Evolutionary conservation across 2,329 filamentous ascomycete species (phyloP).

Genomic region (Lachnellula willkommii): DNA sequence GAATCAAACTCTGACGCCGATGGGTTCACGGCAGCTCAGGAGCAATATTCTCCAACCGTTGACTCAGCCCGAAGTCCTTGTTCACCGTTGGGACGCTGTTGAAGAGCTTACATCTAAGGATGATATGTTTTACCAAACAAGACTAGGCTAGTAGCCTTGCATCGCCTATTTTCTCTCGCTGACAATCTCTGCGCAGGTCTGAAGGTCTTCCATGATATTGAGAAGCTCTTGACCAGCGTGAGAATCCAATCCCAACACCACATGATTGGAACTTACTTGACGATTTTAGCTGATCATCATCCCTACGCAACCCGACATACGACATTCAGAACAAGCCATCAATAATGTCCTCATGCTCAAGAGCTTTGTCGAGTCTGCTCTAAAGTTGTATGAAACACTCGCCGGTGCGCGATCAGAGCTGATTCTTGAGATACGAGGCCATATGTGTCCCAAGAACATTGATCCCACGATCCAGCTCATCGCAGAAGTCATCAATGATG

Average conservation of each 20-base stretch:
- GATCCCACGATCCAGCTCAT: slow-evolving; percentile 60
- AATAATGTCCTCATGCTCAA: slow-evolving; percentile 87
- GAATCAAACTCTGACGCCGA: slow-evolving; percentile 79
- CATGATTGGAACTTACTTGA: slow-evolving; percentile 15
- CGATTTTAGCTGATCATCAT: slow-evolving; percentile 65
- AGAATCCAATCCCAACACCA: slow-evolving; percentile 17
- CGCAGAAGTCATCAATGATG: slow-evolving; percentile 66
- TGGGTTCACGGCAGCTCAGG: slow-evolving; percentile 78
- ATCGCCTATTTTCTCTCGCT: not conserved
- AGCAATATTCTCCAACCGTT: slow-evolving; percentile 87
- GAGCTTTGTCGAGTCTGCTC: slow-evolving; percentile 66
- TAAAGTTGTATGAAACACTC: slow-evolving; percentile 63
- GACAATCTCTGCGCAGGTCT: slow-evolving; percentile 46
- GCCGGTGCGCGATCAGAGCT: slow-evolving; percentile 58
- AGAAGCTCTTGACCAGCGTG: slow-evolving; percentile 73
- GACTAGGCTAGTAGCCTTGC: slow-evolving; percentile 50
- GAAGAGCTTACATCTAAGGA: slow-evolving; percentile 77
- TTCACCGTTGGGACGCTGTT: slow-evolving; percentile 71
- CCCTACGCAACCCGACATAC: slow-evolving; percentile 58
- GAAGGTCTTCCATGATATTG: slow-evolving; percentile 70
- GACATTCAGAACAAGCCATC: slow-evolving; percentile 71
- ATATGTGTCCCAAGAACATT: slow-evolving; percentile 62
- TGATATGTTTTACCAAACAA: slow-evolving; percentile 74
- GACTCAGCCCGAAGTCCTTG: slow-evolving; percentile 62
- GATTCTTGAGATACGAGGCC: slow-evolving; percentile 60